Conservation (phyloP, 768 basidiomycete species). For the Tricholoma bakamatsutake region DNA sequence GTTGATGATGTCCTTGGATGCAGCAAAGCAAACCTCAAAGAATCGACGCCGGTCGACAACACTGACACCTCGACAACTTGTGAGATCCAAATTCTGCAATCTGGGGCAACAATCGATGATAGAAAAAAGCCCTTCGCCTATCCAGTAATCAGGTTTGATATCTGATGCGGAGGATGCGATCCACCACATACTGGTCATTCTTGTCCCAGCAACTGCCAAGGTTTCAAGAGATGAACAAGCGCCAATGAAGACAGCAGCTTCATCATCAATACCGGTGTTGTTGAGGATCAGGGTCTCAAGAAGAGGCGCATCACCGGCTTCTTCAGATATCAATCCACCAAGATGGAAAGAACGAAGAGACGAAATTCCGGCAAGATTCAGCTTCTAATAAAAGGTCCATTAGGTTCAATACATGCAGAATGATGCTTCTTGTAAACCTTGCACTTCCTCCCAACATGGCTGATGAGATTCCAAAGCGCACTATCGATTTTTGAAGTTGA, state of each 20-base stretch:
- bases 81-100: conserved; percentile 53
- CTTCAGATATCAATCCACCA: conserved; percentile 37
- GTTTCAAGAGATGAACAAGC: conserved; percentile 41
- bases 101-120: conserved; percentile 53
- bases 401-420: background rate
- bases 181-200: conserved; percentile 44
- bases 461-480: conserved; percentile 41
- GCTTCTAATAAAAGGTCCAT: conserved; percentile 28
- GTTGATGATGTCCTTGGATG: background rate
- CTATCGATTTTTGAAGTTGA: conserved; percentile 24
- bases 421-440: conserved; percentile 31
- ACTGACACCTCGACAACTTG: conserved; percentile 58
- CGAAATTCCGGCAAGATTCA: conserved; percentile 54
- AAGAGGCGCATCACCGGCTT: conserved; percentile 25
- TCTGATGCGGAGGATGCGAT: background rate
- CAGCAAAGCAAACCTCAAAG: conserved; percentile 44
- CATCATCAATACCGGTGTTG: conserved; percentile 58
- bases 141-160: background rate
- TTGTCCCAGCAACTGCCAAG: conserved; percentile 53
- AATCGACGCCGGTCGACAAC: conserved; percentile 57
- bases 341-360: conserved; percentile 47
- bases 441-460: conserved; percentile 51
- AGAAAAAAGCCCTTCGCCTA: conserved; percentile 48
- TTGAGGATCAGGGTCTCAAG: conserved; percentile 50
- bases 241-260: conserved; percentile 45